Conservation (phyloP, 257 asterid genomes). For the Solanum acaule region DNA sequence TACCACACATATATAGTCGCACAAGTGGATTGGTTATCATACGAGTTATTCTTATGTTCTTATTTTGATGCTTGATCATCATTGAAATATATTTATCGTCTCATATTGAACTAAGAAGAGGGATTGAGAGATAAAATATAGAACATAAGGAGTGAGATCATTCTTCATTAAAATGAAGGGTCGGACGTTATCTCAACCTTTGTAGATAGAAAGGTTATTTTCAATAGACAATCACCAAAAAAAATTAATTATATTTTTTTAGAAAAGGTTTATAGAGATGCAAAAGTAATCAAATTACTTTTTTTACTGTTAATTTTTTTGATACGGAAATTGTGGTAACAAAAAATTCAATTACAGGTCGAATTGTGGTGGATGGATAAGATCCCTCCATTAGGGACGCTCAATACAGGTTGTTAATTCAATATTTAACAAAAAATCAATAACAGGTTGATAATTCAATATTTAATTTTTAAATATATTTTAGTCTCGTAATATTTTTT, state of each 20-base stretch:
- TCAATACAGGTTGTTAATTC: not conserved
- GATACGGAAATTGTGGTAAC: not conserved
- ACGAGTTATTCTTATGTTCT: not conserved
- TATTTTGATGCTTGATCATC: not conserved
- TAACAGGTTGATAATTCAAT: not conserved
- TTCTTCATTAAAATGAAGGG: not conserved
- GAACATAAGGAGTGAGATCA: not conserved
- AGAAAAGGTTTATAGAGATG: too few species aligned
- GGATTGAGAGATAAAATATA: not conserved
- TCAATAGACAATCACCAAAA: not conserved
- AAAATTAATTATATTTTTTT: too few species aligned
- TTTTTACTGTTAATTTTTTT: too few species aligned
- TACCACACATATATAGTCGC: not conserved
- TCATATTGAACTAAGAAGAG: too few species aligned
- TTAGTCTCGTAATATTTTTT: not conserved
- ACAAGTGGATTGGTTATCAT: not conserved
- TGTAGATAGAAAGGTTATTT: not conserved
- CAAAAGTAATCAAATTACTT: not conserved
- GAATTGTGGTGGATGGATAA: not conserved
- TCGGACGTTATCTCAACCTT: not conserved
- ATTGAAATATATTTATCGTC: too few species aligned
- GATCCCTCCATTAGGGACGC: not conserved
- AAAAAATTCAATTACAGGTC: not conserved
- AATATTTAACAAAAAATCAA: too few species aligned
- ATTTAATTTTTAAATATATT: too few species aligned